These are phyloP conservation scores for Paradendryphiella salina DNA, from an alignment of 2,329 filamentous ascomycete species.

Conservation along the genomic window DNA sequence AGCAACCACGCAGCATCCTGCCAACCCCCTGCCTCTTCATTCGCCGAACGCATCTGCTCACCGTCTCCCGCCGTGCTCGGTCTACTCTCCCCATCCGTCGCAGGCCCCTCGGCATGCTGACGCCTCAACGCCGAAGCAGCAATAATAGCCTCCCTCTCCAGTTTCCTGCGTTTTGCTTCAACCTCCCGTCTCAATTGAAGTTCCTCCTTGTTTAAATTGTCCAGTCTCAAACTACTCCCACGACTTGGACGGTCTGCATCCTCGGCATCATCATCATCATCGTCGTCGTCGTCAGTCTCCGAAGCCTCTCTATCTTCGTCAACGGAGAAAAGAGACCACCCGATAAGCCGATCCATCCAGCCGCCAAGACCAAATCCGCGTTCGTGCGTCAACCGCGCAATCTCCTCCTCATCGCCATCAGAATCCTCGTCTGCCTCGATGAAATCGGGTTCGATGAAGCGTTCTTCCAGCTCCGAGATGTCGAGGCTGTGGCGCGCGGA, in stretches of 20 bases:
- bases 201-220: slow-evolving; percentile 46
- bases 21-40: slow-evolving; percentile 55
- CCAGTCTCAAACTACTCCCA: slow-evolving; percentile 26
- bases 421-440: slow-evolving; percentile 51
- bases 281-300: slow-evolving; percentile 22
- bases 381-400: slow-evolving; percentile 56
- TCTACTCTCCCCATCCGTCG: slow-evolving; percentile 17
- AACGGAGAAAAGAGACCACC: slow-evolving; percentile 60
- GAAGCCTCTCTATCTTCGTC: slow-evolving; percentile 53
- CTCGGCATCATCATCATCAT: slow-evolving; percentile 34
- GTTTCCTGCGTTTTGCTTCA: slow-evolving; percentile 44
- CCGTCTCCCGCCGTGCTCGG: slow-evolving; percentile 13
- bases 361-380: slow-evolving; percentile 59
- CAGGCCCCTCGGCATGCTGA: neutral
- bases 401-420: slow-evolving; percentile 57
- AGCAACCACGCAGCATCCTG: slow-evolving; percentile 63
- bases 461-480: slow-evolving; percentile 29
- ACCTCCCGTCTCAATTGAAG: slow-evolving; percentile 43
- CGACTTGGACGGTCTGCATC: neutral
- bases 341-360: slow-evolving; percentile 62
- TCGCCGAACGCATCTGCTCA: slow-evolving; percentile 16
- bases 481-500: slow-evolving; percentile 40
- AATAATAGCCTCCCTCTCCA: slow-evolving; percentile 43
- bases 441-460: slow-evolving; percentile 53
- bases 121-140: slow-evolving; percentile 32